These are phyloP conservation scores for Neurospora sp. DNA, from an alignment of 495 filamentous ascomycete genomes.

Conservation along the genomic window DNA sequence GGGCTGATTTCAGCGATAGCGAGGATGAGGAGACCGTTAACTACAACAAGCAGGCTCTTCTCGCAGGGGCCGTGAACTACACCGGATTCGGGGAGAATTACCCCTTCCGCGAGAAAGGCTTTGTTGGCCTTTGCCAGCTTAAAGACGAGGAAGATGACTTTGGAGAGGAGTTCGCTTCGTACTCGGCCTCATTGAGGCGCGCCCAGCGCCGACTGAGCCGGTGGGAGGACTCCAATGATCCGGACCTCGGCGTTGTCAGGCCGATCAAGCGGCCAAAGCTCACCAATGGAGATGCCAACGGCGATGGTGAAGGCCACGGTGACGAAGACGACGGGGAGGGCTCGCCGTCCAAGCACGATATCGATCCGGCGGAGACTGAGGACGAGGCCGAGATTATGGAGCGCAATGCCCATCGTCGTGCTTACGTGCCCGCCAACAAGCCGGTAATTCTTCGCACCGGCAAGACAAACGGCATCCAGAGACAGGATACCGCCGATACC, in stretches of 20 bases:
- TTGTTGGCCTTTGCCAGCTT: constrained; percentile 59
- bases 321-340: constrained; percentile 20
- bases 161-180: constrained; percentile 67
- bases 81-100: constrained; percentile 2
- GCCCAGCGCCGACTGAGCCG: constrained; percentile 59
- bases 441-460: neutral
- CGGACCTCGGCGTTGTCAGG: constrained; percentile 34
- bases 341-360: constrained; percentile 15
- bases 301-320: constrained; percentile 9
- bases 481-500: neutral
- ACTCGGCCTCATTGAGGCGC: constrained; percentile 60
- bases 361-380: constrained; percentile 26
- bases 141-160: constrained; percentile 61
- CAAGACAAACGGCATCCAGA: constrained; percentile 8
- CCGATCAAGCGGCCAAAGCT: constrained; percentile 29
- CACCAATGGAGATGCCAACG: constrained; percentile 8
- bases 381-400: constrained; percentile 19
- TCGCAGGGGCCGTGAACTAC: constrained; percentile 4
- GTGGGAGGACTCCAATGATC: constrained; percentile 51
- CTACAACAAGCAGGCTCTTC: constrained; percentile 14
- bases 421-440: neutral
- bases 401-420: neutral
- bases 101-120: constrained; percentile 45
- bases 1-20: constrained; percentile 66
- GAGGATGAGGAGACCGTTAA: constrained; percentile 57